A percentile compares a stretch with the other conserved stretches of the same genome.
These are phyloP conservation scores for Saturnispora saitoi DNA, from an alignment of 805 yeast genomes.

Conservation along the genomic window DNA sequence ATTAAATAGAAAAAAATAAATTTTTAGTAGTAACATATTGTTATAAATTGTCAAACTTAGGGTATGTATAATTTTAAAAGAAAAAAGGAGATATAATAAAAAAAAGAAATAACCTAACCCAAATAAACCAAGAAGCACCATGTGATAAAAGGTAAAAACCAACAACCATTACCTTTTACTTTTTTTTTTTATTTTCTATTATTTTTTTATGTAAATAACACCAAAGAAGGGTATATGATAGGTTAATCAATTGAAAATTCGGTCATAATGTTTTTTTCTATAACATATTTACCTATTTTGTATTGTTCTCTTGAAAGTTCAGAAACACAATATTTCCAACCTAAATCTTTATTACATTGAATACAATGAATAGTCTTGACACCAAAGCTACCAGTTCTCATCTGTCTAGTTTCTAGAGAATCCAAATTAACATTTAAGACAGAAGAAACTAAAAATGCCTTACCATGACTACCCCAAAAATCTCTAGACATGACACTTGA, in stretches of 20 bases:
- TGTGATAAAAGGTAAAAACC: not conserved
- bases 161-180: not conserved
- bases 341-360: slow-evolving; percentile 25
- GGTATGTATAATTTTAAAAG: not conserved
- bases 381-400: slow-evolving; percentile 29
- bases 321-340: slow-evolving; percentile 30
- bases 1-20: not conserved
- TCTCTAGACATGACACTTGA: slow-evolving; percentile 27
- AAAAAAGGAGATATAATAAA: not conserved
- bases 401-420: slow-evolving; percentile 19
- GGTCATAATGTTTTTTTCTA: slow-evolving; percentile 20
- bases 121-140: not conserved
- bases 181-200: not conserved
- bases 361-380: slow-evolving; percentile 24
- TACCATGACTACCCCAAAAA: slow-evolving; percentile 28
- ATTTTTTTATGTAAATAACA: not conserved
- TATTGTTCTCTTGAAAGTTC: slow-evolving; percentile 25
- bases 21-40: not conserved
- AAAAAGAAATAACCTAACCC: not conserved
- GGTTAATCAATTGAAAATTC: slow-evolving; percentile 1
- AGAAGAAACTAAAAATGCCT: slow-evolving; percentile 26
- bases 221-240: not conserved
- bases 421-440: slow-evolving; percentile 23
- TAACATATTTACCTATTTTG: slow-evolving; percentile 29
- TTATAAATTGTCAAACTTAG: not conserved